phyloP scores from a whole-genome alignment of 1,284 basidiomycete species.

The Coniophora puteana region DNA sequence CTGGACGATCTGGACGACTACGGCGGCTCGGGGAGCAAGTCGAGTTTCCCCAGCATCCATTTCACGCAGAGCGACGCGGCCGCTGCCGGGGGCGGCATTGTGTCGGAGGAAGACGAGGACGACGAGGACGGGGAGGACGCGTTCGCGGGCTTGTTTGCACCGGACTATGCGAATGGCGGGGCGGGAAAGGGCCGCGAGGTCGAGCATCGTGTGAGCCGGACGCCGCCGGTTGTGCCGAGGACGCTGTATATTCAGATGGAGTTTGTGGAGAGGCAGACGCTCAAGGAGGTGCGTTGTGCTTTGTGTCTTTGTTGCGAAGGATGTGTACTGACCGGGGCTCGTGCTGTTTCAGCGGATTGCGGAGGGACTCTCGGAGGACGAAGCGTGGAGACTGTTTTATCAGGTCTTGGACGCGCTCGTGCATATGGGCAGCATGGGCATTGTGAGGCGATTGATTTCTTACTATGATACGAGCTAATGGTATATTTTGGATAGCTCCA shows the following conservation, averaged over 20 bases:
- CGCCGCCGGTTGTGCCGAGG: slow-evolving; percentile 45
- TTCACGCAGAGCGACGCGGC: slow-evolving; percentile 46
- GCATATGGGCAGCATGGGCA: slow-evolving; percentile 86
- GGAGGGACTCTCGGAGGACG: slow-evolving; percentile 77
- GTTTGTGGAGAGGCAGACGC: slow-evolving; percentile 84
- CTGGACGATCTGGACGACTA: slow-evolving; percentile 57
- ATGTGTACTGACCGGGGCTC: not conserved
- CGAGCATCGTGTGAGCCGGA: no score
- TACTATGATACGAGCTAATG: not conserved
- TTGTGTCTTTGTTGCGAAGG: not conserved
- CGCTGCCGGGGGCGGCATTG: slow-evolving; percentile 39
- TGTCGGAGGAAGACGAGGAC: slow-evolving; percentile 39
- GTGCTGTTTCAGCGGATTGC: slow-evolving; percentile 56
- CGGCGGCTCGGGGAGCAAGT: slow-evolving; percentile 44
- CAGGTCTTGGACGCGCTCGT: slow-evolving; percentile 93
- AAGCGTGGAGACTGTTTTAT: slow-evolving; percentile 87
- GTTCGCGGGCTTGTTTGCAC: slow-evolving; percentile 34
- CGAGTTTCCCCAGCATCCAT: slow-evolving; percentile 78
- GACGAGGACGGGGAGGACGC: slow-evolving; percentile 34
- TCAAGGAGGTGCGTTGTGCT: slow-evolving; percentile 59
- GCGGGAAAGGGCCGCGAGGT: no score
- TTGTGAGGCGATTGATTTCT: slow-evolving; percentile 43
- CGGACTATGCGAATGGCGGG: slow-evolving; percentile 23
- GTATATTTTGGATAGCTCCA: slow-evolving; percentile 53
- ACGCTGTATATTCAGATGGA: slow-evolving; percentile 92